phyloP scores from a whole-genome alignment of 768 basidiomycete genomes.

The Hemileccinum impolitum region DNA sequence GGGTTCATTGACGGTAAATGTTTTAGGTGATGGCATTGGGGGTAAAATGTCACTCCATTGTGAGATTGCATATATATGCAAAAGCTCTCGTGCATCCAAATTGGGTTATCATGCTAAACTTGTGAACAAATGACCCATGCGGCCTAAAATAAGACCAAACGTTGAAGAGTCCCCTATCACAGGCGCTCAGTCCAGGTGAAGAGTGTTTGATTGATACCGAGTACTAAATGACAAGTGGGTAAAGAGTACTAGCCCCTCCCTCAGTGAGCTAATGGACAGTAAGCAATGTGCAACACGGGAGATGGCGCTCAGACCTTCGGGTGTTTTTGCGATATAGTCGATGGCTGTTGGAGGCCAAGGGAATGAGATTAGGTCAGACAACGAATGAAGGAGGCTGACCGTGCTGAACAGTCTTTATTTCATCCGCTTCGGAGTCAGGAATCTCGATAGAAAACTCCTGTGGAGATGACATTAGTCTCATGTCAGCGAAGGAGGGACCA shows the following conservation, averaged over 20 bases:
- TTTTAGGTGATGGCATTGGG: slow-evolving; percentile 11
- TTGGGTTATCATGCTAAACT: slow-evolving; percentile 4
- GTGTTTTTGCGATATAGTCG: slow-evolving; percentile 92
- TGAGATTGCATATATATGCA: slow-evolving; percentile 10
- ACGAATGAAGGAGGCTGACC: slow-evolving; percentile 47
- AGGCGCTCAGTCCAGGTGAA: neutral
- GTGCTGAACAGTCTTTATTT: slow-evolving; percentile 87
- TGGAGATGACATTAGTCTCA: neutral
- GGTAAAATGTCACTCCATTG: neutral
- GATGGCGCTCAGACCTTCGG: slow-evolving; percentile 59
- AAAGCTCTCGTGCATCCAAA: slow-evolving; percentile 3
- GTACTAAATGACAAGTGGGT: slow-evolving; percentile 15
- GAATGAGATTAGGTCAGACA: slow-evolving; percentile 1
- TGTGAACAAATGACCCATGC: slow-evolving; percentile 9
- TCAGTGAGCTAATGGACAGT: slow-evolving; percentile 45
- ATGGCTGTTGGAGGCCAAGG: slow-evolving; percentile 56
- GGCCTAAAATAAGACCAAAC: neutral
- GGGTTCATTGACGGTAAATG: slow-evolving; percentile 33
- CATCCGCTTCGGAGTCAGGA: slow-evolving; percentile 94
- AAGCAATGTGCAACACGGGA: slow-evolving; percentile 13
- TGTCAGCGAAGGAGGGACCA: slow-evolving; percentile 1
- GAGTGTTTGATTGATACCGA: slow-evolving; percentile 18
- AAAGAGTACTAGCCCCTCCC: slow-evolving; percentile 9
- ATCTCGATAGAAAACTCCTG: slow-evolving; percentile 98
- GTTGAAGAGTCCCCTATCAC: neutral